These are phyloP conservation scores for Amanita rubescens DNA, from an alignment of 768 basidiomycete species.

Conservation along the genomic window DNA sequence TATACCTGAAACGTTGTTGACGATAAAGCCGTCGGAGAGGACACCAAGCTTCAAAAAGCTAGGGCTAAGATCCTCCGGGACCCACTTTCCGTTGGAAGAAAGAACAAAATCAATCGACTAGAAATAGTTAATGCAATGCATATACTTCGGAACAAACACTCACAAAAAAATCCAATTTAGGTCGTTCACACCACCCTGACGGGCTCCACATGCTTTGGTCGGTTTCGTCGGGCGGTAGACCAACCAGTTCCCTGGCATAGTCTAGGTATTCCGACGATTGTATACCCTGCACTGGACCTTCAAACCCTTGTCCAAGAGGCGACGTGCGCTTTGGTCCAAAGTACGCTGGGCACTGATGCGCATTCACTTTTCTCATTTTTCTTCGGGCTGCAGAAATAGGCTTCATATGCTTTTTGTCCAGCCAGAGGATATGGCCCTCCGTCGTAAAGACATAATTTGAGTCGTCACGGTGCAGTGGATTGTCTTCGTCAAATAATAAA, in stretches of 20 bases:
- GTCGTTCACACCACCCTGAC: slow-evolving; percentile 70
- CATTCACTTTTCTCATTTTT: slow-evolving; percentile 54
- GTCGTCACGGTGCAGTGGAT: slow-evolving; percentile 64
- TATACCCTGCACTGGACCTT: slow-evolving; percentile 61
- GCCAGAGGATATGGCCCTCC: slow-evolving; percentile 82
- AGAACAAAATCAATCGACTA: slow-evolving; percentile 83
- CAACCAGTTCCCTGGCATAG: slow-evolving; percentile 69
- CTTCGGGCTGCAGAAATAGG: slow-evolving; percentile 52
- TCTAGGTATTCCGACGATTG: slow-evolving; percentile 70
- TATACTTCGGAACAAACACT: slow-evolving; percentile 18
- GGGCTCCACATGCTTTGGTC: slow-evolving; percentile 58
- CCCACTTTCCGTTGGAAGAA: slow-evolving; percentile 45
- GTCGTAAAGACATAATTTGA: slow-evolving; percentile 92
- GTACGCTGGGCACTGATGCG: slow-evolving; percentile 72
- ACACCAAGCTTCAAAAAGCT: slow-evolving; percentile 54
- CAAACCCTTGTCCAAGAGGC: slow-evolving; percentile 22
- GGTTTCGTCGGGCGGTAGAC: slow-evolving; percentile 35
- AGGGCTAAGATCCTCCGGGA: slow-evolving; percentile 66
- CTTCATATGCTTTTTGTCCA: slow-evolving; percentile 48
- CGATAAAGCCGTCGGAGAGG: slow-evolving; percentile 61
- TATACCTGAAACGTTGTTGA: slow-evolving; percentile 74
- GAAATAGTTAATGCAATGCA: slow-evolving; percentile 4
- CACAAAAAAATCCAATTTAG: slow-evolving; percentile 62
- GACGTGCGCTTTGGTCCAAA: slow-evolving; percentile 31
- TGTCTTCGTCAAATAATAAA: slow-evolving; percentile 84